These are phyloP conservation scores for Pleurotus platypus DNA, from an alignment of 768 basidiomycete species.

Conservation along the genomic window DNA sequence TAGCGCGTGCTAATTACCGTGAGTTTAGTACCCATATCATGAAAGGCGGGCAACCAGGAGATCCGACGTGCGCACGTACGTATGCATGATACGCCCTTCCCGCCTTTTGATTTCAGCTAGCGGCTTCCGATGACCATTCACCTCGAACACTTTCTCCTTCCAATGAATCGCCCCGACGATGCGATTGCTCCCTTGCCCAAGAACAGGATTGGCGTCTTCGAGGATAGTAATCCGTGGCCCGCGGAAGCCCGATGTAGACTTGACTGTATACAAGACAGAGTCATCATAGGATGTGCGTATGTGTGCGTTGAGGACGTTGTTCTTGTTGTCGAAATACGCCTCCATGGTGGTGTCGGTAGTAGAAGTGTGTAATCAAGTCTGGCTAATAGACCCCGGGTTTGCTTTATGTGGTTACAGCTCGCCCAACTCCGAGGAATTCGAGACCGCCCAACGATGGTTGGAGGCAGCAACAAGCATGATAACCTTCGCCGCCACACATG, in stretches of 20 bases:
- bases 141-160: conserved; percentile 45
- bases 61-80: background rate
- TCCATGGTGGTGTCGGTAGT: conserved; percentile 32
- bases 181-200: conserved; percentile 19
- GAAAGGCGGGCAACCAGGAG: background rate
- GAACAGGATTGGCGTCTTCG: conserved; percentile 42
- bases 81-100: conserved; percentile 26
- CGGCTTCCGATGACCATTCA: conserved; percentile 35
- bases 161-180: conserved; percentile 45
- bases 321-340: conserved; percentile 47
- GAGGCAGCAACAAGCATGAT: background rate
- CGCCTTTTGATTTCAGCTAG: conserved; percentile 37
- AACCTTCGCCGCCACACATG: background rate
- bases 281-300: conserved; percentile 41
- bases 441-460: background rate
- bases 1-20: conserved; percentile 26
- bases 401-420: background rate
- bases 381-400: background rate
- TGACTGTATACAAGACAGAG: conserved; percentile 39
- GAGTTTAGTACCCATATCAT: background rate
- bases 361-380: background rate
- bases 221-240: conserved; percentile 42
- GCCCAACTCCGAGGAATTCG: background rate
- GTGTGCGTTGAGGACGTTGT: conserved; percentile 42
- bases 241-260: conserved; percentile 39